Percentiles rank a stretch among this genome's conserved stretches.
Evolutionary conservation across 2,329 filamentous ascomycete genomes (phyloP).

Genomic region (Neopestalotiopsis rosae): DNA sequence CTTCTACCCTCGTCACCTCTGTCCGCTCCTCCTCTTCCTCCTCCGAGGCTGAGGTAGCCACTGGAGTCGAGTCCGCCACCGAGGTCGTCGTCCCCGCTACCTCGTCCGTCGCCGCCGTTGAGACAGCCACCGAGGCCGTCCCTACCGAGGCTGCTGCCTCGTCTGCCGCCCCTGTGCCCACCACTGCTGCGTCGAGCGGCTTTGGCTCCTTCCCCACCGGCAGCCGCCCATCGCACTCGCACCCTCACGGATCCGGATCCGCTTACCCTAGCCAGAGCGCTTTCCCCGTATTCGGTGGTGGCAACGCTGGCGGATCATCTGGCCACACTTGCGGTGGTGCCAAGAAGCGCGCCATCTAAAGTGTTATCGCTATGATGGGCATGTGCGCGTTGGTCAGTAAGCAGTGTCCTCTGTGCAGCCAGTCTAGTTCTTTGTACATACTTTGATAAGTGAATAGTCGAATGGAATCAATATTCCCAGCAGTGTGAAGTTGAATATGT

Average conservation of each 20-base stretch:
- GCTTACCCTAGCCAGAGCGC: neutral
- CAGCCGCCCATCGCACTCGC: neutral
- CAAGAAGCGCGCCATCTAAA: neutral
- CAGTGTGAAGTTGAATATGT: neutral
- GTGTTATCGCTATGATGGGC: neutral
- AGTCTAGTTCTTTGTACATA: neutral
- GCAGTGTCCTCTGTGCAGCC: neutral
- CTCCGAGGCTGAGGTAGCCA: neutral
- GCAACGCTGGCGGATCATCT: neutral
- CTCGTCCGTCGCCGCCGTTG: neutral
- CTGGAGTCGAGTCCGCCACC: slow-evolving; percentile 1
- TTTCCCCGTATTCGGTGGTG: slow-evolving; percentile 4
- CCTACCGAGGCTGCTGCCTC: neutral
- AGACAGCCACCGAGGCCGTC: neutral
- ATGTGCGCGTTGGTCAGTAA: neutral
- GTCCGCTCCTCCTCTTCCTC: slow-evolving; percentile 1
- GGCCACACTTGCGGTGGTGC: slow-evolving; percentile 3
- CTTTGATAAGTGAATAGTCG: neutral
- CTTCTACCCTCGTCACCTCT: slow-evolving; percentile 9
- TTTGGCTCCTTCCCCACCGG: slow-evolving; percentile 3
- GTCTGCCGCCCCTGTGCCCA: neutral
- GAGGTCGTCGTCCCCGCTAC: neutral
- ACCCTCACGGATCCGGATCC: neutral
- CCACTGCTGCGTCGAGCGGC: neutral
- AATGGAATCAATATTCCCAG: neutral